Evolutionary conservation across 352 stramenopile species (phyloP), one percentile per base, ranked within the genome.

Genomic region (Globisporangium uncinulatum): DNA sequence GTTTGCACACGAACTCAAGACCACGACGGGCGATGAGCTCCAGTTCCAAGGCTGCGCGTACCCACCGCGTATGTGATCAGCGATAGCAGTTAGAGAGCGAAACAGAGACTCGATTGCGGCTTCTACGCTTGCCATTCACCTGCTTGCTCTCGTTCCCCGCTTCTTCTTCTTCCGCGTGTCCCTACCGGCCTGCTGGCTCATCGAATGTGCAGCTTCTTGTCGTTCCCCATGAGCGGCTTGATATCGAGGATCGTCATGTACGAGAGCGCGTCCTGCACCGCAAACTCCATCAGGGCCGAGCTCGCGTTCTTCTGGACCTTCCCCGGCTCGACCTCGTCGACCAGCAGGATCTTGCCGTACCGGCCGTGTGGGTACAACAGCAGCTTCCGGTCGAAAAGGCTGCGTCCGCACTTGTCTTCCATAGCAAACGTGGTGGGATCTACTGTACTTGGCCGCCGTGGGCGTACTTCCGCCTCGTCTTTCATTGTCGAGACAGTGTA

Each of bases 31-130:
- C 2, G 77, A 90, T 44, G 76, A 84, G 24, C 69, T 90, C 31
- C 67, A 70, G n/a, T 90, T 87, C 53, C 74, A 86, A 53, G 80
- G 80, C 14, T 54, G 59, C 15, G 43, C 65, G 41, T 90, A 90
- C 57, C 74, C 69, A 37, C 63, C 57, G 14, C 53, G 43, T 19
- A 45, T 51, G 31, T 50, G 42, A 47, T 5, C 42, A 29, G 15
- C 42, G 17, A 3, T 4, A 29, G 24, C 24, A 29, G 24, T 1
- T 29, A 39, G 42, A 51, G 6, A 57, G 9, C 24, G 15, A 7
- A 39, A 36, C 14, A 14, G 43, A 39, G 34, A 39, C 34, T 39
- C 7, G 10, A 39, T 13, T 39, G 34, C 34, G 5, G 34, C 34
- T 39, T 39, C 34, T 39, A 39, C 34, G 3, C 10, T 39, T 8